Conservation (phyloP, 768 basidiomycete species). For the Mycena haematopus region DNA sequence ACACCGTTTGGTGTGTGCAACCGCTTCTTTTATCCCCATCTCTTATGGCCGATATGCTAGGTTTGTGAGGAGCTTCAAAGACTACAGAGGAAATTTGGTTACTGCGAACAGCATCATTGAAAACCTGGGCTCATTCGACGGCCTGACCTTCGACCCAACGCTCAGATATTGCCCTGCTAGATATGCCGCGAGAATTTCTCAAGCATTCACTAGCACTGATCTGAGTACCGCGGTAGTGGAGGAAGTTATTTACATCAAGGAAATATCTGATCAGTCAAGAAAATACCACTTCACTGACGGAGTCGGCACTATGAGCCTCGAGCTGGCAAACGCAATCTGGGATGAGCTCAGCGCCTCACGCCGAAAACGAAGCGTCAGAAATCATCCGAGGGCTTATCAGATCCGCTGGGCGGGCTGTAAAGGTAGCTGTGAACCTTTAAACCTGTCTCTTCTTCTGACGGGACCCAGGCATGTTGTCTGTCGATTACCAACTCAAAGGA, state of each 20-base stretch:
- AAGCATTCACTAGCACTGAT: conserved; percentile 79
- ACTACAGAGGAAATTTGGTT: conserved; percentile 37
- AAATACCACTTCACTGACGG: conserved; percentile 72
- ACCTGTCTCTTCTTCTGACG: background rate
- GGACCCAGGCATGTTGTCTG: conserved; percentile 56
- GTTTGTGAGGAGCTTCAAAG: conserved; percentile 67
- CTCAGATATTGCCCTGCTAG: conserved; percentile 70
- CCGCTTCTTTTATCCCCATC: background rate
- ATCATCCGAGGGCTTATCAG: conserved; percentile 59
- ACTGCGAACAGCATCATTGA: conserved; percentile 58
- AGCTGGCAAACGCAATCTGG: conserved; percentile 59
- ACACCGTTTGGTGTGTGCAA: conserved; percentile 56
- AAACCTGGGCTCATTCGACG: conserved; percentile 60
- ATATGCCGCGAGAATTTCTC: conserved; percentile 74
- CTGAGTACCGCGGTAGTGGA: conserved; percentile 52
- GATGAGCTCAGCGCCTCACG: conserved; percentile 46
- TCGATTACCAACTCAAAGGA: conserved; percentile 60
- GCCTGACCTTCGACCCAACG: conserved; percentile 48
- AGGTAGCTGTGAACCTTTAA: conserved; percentile 49
- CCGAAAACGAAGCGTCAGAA: conserved; percentile 38
- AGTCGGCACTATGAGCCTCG: conserved; percentile 66
- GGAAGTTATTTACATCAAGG: conserved; percentile 52
- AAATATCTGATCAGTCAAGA: conserved; percentile 41
- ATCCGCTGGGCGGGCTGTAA: conserved; percentile 70
- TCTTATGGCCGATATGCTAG: conserved; percentile 36